Percentiles rank a stretch among this genome's conserved stretches.
Conservation (phyloP, 176 grass and related monocot species). For the Oryza glumipatula region DNA sequence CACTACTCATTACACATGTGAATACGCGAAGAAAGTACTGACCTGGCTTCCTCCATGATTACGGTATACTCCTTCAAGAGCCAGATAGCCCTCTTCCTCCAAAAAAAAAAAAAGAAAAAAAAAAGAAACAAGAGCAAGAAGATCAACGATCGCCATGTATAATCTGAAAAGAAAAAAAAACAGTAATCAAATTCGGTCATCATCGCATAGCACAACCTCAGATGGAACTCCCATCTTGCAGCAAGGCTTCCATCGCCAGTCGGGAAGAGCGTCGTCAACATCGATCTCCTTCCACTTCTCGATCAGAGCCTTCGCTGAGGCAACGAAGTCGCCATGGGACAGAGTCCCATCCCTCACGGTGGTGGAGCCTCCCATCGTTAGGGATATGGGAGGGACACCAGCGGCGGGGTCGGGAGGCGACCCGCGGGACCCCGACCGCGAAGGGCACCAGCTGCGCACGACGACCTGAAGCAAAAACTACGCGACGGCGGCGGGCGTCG, state of each 20-base stretch:
- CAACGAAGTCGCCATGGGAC: constrained; percentile 52
- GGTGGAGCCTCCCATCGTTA: constrained; percentile 50
- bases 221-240: constrained; percentile 47
- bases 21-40: neutral
- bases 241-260: constrained; percentile 72
- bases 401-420: neutral
- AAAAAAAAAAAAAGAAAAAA: neutral
- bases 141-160: neutral
- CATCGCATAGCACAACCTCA: constrained; percentile 21
- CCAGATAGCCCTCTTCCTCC: constrained; percentile 71
- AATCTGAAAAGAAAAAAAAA: neutral
- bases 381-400: neutral
- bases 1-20: neutral
- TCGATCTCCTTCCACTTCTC: constrained; percentile 66
- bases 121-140: constrained; percentile 10
- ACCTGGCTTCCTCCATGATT: neutral
- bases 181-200: neutral
- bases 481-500: too few relatives aligned
- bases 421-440: too few relatives aligned
- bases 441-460: too few relatives aligned
- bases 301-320: constrained; percentile 54
- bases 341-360: constrained; percentile 53
- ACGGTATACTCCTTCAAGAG: constrained; percentile 55
- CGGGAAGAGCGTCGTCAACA: constrained; percentile 50
- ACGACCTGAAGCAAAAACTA: too few relatives aligned